Evolutionary conservation across 306 rosid genomes (phyloP), one percentile per base, ranked within the genome.

Genomic region (Begonia peltatifolia): DNA sequence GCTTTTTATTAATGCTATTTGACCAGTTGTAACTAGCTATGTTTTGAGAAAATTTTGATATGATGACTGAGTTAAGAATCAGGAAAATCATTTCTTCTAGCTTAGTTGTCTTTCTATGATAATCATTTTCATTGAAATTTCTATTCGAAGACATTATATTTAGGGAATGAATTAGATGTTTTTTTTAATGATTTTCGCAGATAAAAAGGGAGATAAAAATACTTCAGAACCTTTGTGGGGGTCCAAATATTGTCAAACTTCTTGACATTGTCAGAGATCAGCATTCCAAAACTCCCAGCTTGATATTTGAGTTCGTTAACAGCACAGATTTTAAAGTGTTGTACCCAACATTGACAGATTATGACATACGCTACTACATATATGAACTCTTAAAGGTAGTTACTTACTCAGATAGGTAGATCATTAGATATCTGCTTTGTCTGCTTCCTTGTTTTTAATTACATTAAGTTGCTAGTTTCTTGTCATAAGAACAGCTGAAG

Each of bases 211-310:
- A 74, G 71, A 69, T 74, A 18, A 74, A 74, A 55, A 74, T 74
- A 57, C 65, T 74, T 12, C 79, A 74, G 63, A 74, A 74, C 58
- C 75, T 74, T 42, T 65, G 69, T 54, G 79, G 79, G 12, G 79
- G 79, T 18, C 54, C 79, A 36, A 74, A 74, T 50, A n/a, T 74
- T 53, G 72, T 74, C 60, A 74, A 74, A 68, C 67, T 74, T 23
- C 62, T 64, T 16, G 71, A 69, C 42, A 65, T 69, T 54, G 75
- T 74, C 49, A 46, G 79, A 46, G 79, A 74, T 57, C 72, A 69
- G 59, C 72, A 65, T 47, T 65, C 75, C 6, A 69, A 74, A 61
- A 69, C 72, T 20, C 79, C 79, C 0, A 74, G 79, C 55, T 74
- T 74, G 57, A 68, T 74, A 25, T 69, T 74, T 44, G 75, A 74